Evolutionary conservation across 495 filamentous ascomycete species (phyloP).

Genomic region (Aspergillus bertholletiae): DNA sequence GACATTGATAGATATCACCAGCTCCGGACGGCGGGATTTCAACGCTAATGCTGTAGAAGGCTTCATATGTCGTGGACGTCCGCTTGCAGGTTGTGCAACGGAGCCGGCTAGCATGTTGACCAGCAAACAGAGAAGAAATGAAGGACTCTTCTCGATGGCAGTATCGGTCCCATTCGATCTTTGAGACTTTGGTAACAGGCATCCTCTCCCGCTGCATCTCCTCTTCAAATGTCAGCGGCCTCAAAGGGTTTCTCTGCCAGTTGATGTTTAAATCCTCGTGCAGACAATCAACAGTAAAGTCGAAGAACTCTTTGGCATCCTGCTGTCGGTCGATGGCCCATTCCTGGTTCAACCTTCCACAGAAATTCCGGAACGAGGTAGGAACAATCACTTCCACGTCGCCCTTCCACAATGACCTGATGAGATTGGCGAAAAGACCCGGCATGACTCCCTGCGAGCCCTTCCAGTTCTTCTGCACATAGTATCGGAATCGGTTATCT

Average conservation of each 20-base stretch:
- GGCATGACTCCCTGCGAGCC: constrained; percentile 75
- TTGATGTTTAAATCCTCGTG: constrained; percentile 74
- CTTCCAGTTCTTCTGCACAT: constrained; percentile 62
- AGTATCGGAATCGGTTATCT: constrained; percentile 52
- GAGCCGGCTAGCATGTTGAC: constrained; percentile 63
- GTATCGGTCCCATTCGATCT: constrained; percentile 66
- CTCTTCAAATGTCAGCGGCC: constrained; percentile 56
- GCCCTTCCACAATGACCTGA: constrained; percentile 70
- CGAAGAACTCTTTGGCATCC: constrained; percentile 76
- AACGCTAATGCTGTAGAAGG: constrained; percentile 65
- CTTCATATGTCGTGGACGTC: constrained; percentile 70
- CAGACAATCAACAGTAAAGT: constrained; percentile 65
- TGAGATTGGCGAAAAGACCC: constrained; percentile 68
- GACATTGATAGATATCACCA: constrained; percentile 58
- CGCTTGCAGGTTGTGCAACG: constrained; percentile 60
- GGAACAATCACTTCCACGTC: constrained; percentile 60
- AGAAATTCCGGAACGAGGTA: constrained; percentile 53
- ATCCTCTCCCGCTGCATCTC: constrained; percentile 62
- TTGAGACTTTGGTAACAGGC: constrained; percentile 56
- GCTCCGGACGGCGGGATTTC: constrained; percentile 56
- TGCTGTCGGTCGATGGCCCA: constrained; percentile 67
- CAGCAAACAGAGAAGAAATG: constrained; percentile 66
- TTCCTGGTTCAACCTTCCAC: constrained; percentile 52
- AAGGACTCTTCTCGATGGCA: constrained; percentile 64
- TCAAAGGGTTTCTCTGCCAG: constrained; percentile 55